phyloP scores from a whole-genome alignment of 305 asterid genomes.

The Solanum aculeatissimum region DNA sequence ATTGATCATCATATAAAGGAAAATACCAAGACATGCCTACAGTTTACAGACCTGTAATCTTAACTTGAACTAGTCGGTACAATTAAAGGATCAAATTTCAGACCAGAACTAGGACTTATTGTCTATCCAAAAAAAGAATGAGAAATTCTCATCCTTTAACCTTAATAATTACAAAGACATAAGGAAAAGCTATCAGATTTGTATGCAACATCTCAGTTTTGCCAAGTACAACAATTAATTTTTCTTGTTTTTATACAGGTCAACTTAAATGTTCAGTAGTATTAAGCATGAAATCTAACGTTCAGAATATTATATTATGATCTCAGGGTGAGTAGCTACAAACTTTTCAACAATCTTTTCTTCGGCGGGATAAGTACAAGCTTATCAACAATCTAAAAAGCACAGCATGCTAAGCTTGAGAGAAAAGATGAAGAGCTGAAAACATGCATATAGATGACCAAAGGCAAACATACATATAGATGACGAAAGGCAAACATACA shows the following conservation, averaged over 20 bases:
- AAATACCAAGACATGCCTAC: neutral
- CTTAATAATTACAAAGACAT: neutral
- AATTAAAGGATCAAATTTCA: neutral
- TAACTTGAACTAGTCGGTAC: neutral
- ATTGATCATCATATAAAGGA: neutral
- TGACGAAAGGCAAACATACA: neutral
- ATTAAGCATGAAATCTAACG: neutral
- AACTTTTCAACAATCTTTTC: neutral
- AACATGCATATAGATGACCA: too few relatives aligned
- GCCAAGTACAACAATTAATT: neutral
- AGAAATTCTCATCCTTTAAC: neutral
- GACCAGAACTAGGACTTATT: neutral
- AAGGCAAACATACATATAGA: neutral
- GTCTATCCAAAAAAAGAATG: neutral
- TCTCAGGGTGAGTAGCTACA: neutral
- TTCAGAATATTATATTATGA: neutral
- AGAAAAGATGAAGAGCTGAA: neutral
- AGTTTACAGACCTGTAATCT: neutral
- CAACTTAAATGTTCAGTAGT: neutral
- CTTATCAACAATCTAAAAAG: neutral
- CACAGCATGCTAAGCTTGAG: neutral
- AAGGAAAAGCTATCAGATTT: neutral
- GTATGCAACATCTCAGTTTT: neutral
- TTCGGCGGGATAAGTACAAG: neutral
- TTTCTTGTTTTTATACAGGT: neutral